Evolutionary conservation across 768 basidiomycete species (phyloP).

Genomic region (Tylopilus subfusipes): DNA sequence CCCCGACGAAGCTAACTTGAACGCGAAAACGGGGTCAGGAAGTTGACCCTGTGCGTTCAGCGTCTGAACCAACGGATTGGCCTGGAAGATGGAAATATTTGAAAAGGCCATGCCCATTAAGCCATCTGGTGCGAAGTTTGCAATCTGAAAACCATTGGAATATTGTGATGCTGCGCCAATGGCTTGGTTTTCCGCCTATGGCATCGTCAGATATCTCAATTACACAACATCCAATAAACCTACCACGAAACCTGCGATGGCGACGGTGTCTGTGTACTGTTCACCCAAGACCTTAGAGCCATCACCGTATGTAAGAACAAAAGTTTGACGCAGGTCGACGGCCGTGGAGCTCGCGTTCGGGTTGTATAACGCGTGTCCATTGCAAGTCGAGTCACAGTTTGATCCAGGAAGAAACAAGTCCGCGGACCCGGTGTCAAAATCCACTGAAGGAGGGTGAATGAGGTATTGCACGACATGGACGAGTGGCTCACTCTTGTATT

Average conservation of each 20-base stretch:
- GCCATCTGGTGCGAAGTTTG: constrained; percentile 26
- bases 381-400: constrained; percentile 29
- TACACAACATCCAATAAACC: not conserved
- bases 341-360: constrained; percentile 33
- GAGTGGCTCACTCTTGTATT: constrained; percentile 15
- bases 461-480: not conserved
- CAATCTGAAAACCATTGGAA: constrained; percentile 10
- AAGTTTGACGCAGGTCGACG: constrained; percentile 18
- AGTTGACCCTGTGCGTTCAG: constrained; percentile 38
- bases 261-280: constrained; percentile 40
- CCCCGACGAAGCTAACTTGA: constrained; percentile 37
- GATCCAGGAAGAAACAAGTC: constrained; percentile 33
- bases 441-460: constrained; percentile 12
- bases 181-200: constrained; percentile 23
- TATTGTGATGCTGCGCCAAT: constrained; percentile 23
- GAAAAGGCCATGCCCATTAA: constrained; percentile 44
- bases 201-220: constrained; percentile 4
- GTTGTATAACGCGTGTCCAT: constrained; percentile 35
- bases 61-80: constrained; percentile 41
- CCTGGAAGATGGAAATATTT: constrained; percentile 33
- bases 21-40: constrained; percentile 33
- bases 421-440: constrained; percentile 36
- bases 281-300: constrained; percentile 38
- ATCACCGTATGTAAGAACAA: constrained; percentile 42
- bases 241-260: constrained; percentile 32